These are phyloP conservation scores for Jasminum sambac DNA, from an alignment of 257 asterid genomes.

Conservation along the genomic window DNA sequence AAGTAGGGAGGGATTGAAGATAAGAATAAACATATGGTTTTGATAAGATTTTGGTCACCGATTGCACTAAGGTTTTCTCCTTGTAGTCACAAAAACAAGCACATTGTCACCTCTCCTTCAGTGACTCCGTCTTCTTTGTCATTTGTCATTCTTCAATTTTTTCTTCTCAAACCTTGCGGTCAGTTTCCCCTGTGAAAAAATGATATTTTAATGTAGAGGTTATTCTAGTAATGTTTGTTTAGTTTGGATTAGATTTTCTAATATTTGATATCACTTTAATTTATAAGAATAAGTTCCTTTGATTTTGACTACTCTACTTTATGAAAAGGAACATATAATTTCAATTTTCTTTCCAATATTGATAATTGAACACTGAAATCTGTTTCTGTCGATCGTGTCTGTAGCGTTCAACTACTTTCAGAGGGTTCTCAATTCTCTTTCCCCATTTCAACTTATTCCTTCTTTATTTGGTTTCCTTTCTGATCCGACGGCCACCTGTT, in stretches of 20 bases:
- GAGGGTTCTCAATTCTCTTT: slow-evolving; percentile 1
- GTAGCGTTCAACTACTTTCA: background rate
- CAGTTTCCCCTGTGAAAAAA: too few relatives aligned
- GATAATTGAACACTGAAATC: background rate
- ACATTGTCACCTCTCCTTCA: too few relatives aligned
- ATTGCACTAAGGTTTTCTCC: too few relatives aligned
- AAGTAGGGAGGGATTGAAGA: background rate
- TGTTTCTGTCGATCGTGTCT: background rate
- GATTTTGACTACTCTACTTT: background rate
- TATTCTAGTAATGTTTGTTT: background rate
- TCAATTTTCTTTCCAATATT: background rate
- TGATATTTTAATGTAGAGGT: background rate
- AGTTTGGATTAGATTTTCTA: background rate
- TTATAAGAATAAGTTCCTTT: background rate
- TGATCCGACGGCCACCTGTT: background rate
- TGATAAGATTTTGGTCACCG: background rate
- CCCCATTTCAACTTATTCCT: background rate
- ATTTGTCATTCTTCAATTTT: too few relatives aligned
- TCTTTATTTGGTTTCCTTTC: background rate
- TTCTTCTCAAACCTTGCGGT: too few relatives aligned
- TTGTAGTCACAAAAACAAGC: too few relatives aligned
- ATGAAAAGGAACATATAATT: background rate
- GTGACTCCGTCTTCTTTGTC: too few relatives aligned
- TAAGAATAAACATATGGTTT: background rate
- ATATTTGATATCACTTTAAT: background rate